phyloP scores from a whole-genome alignment of 2,329 filamentous ascomycete genomes.

The Ceratocystis lukuohia region DNA sequence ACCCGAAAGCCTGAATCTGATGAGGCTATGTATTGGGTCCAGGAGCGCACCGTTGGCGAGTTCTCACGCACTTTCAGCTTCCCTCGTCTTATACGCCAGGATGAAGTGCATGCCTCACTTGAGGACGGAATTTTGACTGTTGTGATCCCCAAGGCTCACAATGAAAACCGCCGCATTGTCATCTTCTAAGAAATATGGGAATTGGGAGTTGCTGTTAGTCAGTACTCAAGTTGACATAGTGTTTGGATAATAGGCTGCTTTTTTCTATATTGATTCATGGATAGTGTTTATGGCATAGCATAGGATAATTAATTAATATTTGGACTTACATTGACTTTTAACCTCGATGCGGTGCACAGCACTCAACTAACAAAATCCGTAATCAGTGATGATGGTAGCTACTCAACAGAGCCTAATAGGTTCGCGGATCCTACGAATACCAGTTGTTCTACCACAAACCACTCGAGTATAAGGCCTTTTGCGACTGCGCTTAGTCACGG shows the following conservation, averaged over 20 bases:
- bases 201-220: neutral
- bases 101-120: slow-evolving; percentile 46
- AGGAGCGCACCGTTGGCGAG: slow-evolving; percentile 51
- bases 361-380: too few species aligned
- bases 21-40: slow-evolving; percentile 54
- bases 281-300: neutral
- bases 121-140: slow-evolving; percentile 53
- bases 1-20: slow-evolving; percentile 24
- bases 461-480: too few species aligned
- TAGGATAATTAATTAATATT: neutral
- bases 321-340: neutral
- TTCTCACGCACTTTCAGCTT: slow-evolving; percentile 59
- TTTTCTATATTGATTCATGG: neutral
- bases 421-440: too few species aligned
- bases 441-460: too few species aligned
- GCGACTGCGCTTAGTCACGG: too few species aligned
- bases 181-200: slow-evolving; percentile 32
- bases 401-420: too few species aligned
- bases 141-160: slow-evolving; percentile 50
- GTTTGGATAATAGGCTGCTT: neutral
- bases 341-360: neutral
- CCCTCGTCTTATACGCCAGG: slow-evolving; percentile 48
- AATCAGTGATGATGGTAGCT: too few species aligned
- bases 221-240: neutral
- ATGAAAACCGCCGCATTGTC: slow-evolving; percentile 40